Conservation (phyloP, 768 basidiomycete genomes). For the Gloeostereum incarnatum region DNA sequence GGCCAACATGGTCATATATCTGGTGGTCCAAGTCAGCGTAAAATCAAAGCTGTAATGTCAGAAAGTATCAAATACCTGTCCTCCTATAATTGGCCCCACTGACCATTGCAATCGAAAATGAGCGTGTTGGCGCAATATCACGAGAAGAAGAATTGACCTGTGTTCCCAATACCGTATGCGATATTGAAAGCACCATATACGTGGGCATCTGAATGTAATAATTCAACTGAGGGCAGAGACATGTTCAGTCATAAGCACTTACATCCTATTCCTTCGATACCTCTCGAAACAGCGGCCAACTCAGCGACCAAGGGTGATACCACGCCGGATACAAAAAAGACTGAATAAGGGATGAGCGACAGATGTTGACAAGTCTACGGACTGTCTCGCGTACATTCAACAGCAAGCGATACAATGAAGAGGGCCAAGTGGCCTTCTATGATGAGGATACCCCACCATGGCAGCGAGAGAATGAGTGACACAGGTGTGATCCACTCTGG, state of each 20-base stretch:
- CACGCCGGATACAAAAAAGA: constrained; percentile 50
- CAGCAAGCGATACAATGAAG: constrained; percentile 37
- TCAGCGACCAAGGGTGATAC: constrained; percentile 60
- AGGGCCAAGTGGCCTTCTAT: constrained; percentile 34
- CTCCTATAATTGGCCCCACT: constrained; percentile 68
- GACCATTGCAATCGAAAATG: constrained; percentile 3
- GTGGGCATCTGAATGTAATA: constrained; percentile 47
- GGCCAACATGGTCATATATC: constrained; percentile 47
- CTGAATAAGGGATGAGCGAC: constrained; percentile 21
- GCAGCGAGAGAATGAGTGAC: constrained; percentile 42
- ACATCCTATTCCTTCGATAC: constrained; percentile 62
- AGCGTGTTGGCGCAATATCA: constrained; percentile 1
- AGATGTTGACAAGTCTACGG: too few species aligned
- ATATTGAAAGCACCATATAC: constrained; percentile 71
- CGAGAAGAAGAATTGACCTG: constrained; percentile 28
- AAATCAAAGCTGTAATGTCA: constrained; percentile 1
- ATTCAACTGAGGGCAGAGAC: constrained; percentile 2
- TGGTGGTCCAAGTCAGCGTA: constrained; percentile 14
- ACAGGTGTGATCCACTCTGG: constrained; percentile 42
- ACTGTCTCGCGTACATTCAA: constrained; percentile 35
- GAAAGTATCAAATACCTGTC: constrained; percentile 33
- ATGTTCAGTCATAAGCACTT: constrained; percentile 16
- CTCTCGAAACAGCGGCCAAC: constrained; percentile 48
- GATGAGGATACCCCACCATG: constrained; percentile 54
- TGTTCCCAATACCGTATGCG: constrained; percentile 55